Conservation (phyloP, 2,329 filamentous ascomycete genomes). For the Aspergillus viridinutans region DNA sequence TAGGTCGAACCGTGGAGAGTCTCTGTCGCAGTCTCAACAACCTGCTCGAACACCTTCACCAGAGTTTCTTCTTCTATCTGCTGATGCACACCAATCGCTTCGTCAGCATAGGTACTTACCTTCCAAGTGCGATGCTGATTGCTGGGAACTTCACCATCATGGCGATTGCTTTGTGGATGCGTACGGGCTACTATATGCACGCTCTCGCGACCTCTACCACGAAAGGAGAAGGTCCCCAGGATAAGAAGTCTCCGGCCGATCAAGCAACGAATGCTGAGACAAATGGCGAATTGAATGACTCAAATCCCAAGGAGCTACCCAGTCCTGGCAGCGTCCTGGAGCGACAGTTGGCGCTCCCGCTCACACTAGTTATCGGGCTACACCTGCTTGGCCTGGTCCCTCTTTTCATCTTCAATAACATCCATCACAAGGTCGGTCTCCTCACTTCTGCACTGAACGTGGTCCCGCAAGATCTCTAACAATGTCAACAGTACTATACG, state of each 20-base stretch:
- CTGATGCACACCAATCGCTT: slow-evolving; percentile 88
- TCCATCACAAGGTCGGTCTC: slow-evolving; percentile 58
- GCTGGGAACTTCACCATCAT: slow-evolving; percentile 94
- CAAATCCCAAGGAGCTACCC: slow-evolving; percentile 10
- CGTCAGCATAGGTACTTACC: slow-evolving; percentile 95
- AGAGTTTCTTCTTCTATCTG: slow-evolving; percentile 99
- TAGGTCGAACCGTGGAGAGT: slow-evolving; percentile 85
- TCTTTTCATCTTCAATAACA: slow-evolving; percentile 79
- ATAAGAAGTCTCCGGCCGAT: slow-evolving; percentile 25
- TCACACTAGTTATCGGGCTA: slow-evolving; percentile 65
- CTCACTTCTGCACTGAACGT: not conserved
- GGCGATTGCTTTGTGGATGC: slow-evolving; percentile 89
- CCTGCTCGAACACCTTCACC: slow-evolving; percentile 89
- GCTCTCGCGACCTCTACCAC: slow-evolving; percentile 9
- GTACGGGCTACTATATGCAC: slow-evolving; percentile 61
- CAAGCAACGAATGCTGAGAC: slow-evolving; percentile 10
- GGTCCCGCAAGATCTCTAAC: slow-evolving; percentile 9
- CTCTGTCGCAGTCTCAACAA: slow-evolving; percentile 94
- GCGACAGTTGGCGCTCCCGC: slow-evolving; percentile 47
- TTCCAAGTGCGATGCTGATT: slow-evolving; percentile 95
- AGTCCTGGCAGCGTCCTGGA: slow-evolving; percentile 29
- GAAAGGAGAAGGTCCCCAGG: slow-evolving; percentile 24
- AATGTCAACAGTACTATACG: slow-evolving; percentile 51
- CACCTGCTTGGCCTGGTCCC: slow-evolving; percentile 78
- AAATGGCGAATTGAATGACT: slow-evolving; percentile 10